phyloP scores from a whole-genome alignment of 768 basidiomycete species.

The Tylopilus balloui region DNA sequence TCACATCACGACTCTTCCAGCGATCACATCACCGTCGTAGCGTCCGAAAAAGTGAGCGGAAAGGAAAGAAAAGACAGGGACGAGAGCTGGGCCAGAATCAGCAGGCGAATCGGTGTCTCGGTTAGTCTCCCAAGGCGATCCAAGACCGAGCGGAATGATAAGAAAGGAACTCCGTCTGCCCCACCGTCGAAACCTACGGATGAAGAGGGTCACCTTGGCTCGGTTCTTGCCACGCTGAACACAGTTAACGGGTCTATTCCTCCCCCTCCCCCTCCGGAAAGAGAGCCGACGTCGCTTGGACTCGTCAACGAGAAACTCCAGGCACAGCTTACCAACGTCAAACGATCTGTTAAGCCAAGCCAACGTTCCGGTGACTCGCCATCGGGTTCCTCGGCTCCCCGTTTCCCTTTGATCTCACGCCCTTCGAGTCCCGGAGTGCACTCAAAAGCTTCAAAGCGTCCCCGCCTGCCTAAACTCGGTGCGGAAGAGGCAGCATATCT shows the following conservation, averaged over 20 bases:
- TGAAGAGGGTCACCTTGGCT: constrained; percentile 12
- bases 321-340: constrained; percentile 24
- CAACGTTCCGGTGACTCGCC: constrained; percentile 22
- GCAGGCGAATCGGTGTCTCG: constrained; percentile 57
- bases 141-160: constrained; percentile 37
- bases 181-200: constrained; percentile 30
- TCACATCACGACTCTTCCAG: constrained; percentile 15
- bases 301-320: constrained; percentile 27
- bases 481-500: constrained; percentile 62
- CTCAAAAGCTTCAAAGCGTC: constrained; percentile 36
- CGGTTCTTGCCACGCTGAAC: constrained; percentile 8
- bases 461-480: constrained; percentile 51
- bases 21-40: constrained; percentile 35
- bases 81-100: constrained; percentile 58
- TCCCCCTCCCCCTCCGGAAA: constrained; percentile 10
- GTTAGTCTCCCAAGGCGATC: constrained; percentile 41
- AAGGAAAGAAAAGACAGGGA: constrained; percentile 39
- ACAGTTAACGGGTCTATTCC: neutral
- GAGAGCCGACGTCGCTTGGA: constrained; percentile 19
- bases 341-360: constrained; percentile 20
- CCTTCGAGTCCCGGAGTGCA: constrained; percentile 30
- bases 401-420: constrained; percentile 25
- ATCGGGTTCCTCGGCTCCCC: constrained; percentile 15
- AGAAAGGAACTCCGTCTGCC: constrained; percentile 18
- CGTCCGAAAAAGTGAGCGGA: constrained; percentile 31